Evolutionary conservation across 352 stramenopile genomes (phyloP), one percentile per base, ranked within the genome.

Genomic region (Pythium apleroticum): DNA sequence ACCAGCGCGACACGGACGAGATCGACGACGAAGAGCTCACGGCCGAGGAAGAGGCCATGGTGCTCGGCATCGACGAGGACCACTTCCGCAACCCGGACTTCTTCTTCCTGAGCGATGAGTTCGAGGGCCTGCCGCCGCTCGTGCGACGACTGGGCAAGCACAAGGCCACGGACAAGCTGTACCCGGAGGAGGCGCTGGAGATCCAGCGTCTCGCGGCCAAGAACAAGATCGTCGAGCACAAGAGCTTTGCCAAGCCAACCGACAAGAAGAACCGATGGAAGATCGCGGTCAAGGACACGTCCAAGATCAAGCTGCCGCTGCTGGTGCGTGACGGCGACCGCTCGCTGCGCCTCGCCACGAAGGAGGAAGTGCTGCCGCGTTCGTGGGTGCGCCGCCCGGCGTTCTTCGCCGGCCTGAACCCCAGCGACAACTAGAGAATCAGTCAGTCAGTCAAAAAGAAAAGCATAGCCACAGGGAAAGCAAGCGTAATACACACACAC

Each of bases 71-170:
- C 39, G 84, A 91, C 49, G 79, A 90, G 1, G 86, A 95, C 9
- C 68, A 68, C 6, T 92, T 83, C 72, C 74, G 86, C 43, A 92
- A 95, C 74, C 86, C 86, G 7, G 85, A 95, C 57, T 95, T 95
- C 50, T 91, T 95, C 67, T 91, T 93, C 68, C 59, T 95, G 20
- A 93, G 75, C 68, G 86, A 95, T 63, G 83, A 92, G 69, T 91
- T 90, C 30, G 82, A 93, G 19, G 86, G 86, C 19, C 84, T 84
- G 46, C 86, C 86, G 64, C 86, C 86, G 11, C 77, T 95, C 50
- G 78, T 88, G 48, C 86, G 84, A 60, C 86, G 86, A 66, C 71
- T 91, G 69, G 82, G 84, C 62, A 95, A 92, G 80, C 82, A 90
- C 67, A 85, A 81, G 64, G 71, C 81, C 62, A 91, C 84, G 50